phyloP scores from a whole-genome alignment of 306 rosid genomes.

The Casuarina glauca region DNA sequence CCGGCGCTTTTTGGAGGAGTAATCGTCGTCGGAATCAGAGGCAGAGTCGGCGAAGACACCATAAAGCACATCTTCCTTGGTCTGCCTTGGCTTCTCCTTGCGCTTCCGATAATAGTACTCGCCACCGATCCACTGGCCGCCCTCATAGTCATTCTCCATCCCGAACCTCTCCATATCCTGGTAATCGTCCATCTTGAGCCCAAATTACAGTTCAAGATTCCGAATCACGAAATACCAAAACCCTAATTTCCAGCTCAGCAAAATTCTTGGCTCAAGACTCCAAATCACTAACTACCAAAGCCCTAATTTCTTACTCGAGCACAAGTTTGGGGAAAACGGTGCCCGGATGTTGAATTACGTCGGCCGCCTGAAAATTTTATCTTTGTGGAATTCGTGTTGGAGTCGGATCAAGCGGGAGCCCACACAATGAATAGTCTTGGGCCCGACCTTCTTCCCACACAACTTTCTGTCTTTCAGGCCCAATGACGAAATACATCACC shows the following conservation, averaged over 20 bases:
- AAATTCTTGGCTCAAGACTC: background rate
- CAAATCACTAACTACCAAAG: background rate
- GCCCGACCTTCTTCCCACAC: background rate
- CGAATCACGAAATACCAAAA: background rate
- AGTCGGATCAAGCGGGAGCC: background rate
- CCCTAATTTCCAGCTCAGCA: background rate
- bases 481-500: background rate
- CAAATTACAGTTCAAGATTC: background rate
- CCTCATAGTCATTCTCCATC: constrained; percentile 82
- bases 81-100: constrained; percentile 68
- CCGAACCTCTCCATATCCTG: constrained; percentile 88
- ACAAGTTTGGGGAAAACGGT: background rate
- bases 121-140: constrained; percentile 62
- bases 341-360: background rate
- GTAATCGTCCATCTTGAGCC: constrained; percentile 68
- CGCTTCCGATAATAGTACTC: constrained; percentile 68
- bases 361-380: background rate
- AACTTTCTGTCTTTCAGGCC: background rate
- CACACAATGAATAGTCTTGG: background rate
- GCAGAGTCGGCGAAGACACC: constrained; percentile 67
- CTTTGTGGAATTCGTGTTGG: background rate
- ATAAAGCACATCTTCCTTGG: constrained; percentile 70
- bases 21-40: constrained; percentile 50
- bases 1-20: constrained; percentile 56
- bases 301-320: background rate